A percentile compares a stretch with the other conserved stretches of the same genome.
Conservation (phyloP, 768 basidiomycete species). For the Piloderma croceum region DNA sequence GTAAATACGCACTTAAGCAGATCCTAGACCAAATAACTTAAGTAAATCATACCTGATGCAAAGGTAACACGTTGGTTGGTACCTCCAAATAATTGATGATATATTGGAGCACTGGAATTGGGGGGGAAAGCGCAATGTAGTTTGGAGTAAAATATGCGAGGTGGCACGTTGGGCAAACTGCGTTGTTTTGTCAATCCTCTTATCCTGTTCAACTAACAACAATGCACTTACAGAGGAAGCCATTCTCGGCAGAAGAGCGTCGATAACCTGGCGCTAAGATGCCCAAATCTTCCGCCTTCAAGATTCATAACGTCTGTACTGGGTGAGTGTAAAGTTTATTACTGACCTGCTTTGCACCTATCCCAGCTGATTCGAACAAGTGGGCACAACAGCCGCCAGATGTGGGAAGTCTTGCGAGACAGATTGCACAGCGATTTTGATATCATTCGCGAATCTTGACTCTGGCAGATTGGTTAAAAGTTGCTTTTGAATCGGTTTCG, state of each 20-base stretch:
- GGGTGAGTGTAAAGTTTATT: neutral
- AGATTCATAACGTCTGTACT: slow-evolving; percentile 3
- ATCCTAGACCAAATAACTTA: slow-evolving; percentile 6
- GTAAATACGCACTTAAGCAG: slow-evolving; percentile 5
- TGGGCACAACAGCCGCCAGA: slow-evolving; percentile 6
- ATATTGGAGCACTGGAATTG: slow-evolving; percentile 7
- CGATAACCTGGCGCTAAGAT: slow-evolving; percentile 2
- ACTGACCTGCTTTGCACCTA: slow-evolving; percentile 7
- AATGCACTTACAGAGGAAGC: slow-evolving; percentile 7
- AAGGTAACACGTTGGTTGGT: slow-evolving; percentile 4
- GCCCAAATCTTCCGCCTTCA: slow-evolving; percentile 2
- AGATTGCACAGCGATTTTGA: slow-evolving; percentile 11
- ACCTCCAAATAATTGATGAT: slow-evolving; percentile 9
- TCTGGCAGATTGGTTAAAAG: too few relatives aligned
- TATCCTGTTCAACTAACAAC: neutral
- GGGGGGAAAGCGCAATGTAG: slow-evolving; percentile 10
- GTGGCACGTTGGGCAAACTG: slow-evolving; percentile 11
- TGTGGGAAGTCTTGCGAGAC: slow-evolving; percentile 3
- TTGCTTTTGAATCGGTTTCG: too few relatives aligned
- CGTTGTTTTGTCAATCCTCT: slow-evolving; percentile 1
- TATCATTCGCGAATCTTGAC: too few relatives aligned
- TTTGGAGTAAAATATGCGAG: slow-evolving; percentile 7
- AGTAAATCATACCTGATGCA: slow-evolving; percentile 7
- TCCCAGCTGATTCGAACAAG: slow-evolving; percentile 8
- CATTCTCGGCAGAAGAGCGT: slow-evolving; percentile 4